Conservation (phyloP, 2,329 filamentous ascomycete species). For the Colletotrichum agaves region DNA sequence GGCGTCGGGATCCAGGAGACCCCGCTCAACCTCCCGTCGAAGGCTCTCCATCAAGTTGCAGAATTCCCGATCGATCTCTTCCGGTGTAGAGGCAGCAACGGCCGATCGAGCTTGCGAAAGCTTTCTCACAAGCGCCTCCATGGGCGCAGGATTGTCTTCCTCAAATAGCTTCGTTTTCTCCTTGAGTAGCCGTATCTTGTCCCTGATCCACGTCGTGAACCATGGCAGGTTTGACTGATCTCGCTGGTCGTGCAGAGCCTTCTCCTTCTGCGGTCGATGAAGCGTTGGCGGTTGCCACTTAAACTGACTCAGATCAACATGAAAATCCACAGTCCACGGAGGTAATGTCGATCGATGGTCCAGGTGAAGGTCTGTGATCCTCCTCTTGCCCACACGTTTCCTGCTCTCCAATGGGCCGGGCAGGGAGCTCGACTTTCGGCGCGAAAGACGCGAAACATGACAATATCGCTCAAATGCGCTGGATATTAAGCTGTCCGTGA, state of each 20-base stretch:
- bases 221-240: not conserved
- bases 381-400: conserved; percentile 62
- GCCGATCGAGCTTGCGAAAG: conserved; percentile 28
- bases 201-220: not conserved
- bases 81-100: conserved; percentile 17
- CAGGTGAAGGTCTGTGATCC: conserved; percentile 62
- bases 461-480: conserved; percentile 60
- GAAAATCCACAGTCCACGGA: conserved; percentile 59
- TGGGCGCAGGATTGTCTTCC: not conserved
- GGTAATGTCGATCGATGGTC: conserved; percentile 51
- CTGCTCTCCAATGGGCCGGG: conserved; percentile 67
- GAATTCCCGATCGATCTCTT: conserved; percentile 10
- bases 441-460: conserved; percentile 41
- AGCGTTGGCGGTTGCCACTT: conserved; percentile 62
- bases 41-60: conserved; percentile 20
- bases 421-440: conserved; percentile 51
- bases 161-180: not conserved
- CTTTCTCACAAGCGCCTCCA: conserved; percentile 1
- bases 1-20: conserved; percentile 5
- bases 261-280: conserved; percentile 42
- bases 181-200: not conserved
- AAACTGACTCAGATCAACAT: conserved; percentile 59
- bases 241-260: conserved; percentile 27
- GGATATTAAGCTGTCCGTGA: conserved; percentile 66
- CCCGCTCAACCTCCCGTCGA: conserved; percentile 27